These are phyloP conservation scores for Phialophora verrucosa DNA, from an alignment of 2,329 filamentous ascomycete genomes.

Conservation along the genomic window DNA sequence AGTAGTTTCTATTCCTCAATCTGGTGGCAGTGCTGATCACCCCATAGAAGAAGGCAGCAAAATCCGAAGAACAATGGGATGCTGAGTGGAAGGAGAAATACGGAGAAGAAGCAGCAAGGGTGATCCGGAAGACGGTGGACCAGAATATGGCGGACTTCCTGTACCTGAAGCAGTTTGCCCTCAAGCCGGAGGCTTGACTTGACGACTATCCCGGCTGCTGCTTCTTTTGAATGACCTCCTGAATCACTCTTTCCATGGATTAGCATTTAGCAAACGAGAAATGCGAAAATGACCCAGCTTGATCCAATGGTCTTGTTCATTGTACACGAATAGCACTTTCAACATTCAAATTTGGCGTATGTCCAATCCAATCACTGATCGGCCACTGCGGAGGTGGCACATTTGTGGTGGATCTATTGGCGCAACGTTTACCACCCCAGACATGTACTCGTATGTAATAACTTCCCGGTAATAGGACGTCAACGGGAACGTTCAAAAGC, in stretches of 20 bases:
- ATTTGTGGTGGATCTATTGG: constrained; percentile 1
- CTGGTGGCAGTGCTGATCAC: constrained; percentile 33
- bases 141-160: constrained; percentile 66
- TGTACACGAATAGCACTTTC: background rate
- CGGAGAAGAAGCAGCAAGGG: constrained; percentile 62
- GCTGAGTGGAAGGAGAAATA: constrained; percentile 67
- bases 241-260: background rate
- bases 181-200: constrained; percentile 51
- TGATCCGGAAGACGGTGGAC: constrained; percentile 65
- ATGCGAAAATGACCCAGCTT: background rate
- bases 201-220: background rate
- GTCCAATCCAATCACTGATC: background rate
- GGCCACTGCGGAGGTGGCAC: background rate
- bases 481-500: background rate
- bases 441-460: background rate
- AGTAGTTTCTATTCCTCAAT: constrained; percentile 34
- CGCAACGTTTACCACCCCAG: constrained; percentile 7
- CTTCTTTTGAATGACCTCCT: background rate
- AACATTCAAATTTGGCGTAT: background rate
- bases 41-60: constrained; percentile 43
- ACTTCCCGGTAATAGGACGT: background rate
- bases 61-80: constrained; percentile 62
- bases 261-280: constrained; percentile 1
- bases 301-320: background rate
- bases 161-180: constrained; percentile 69